These are phyloP conservation scores for Sclerotinia nivalis DNA, from an alignment of 2,329 filamentous ascomycete genomes.

Conservation along the genomic window DNA sequence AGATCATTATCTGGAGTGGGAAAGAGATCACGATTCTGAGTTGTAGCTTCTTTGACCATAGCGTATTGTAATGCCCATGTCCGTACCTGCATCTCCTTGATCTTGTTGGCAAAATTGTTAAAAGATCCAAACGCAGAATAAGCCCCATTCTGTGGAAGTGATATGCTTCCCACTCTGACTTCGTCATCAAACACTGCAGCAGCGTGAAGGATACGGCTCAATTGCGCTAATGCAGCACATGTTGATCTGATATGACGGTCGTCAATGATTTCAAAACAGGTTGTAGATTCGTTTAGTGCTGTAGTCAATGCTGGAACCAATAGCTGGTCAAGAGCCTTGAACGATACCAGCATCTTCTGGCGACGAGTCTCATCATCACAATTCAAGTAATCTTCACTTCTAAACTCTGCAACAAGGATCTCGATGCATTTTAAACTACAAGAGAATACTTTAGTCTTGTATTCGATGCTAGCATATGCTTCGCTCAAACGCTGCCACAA, in stretches of 20 bases:
- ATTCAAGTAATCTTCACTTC: conserved; percentile 56
- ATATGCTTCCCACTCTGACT: conserved; percentile 72
- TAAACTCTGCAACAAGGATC: conserved; percentile 72
- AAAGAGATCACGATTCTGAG: conserved; percentile 65
- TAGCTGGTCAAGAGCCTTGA: conserved; percentile 78
- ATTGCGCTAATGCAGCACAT: conserved; percentile 67
- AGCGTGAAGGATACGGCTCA: conserved; percentile 75
- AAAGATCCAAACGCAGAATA: conserved; percentile 46
- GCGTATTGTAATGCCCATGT: conserved; percentile 87
- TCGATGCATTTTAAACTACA: conserved; percentile 86
- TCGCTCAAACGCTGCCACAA: conserved; percentile 90
- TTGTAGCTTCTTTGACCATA: conserved; percentile 72
- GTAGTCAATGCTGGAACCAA: conserved; percentile 70
- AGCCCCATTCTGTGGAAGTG: conserved; percentile 58
- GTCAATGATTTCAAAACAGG: conserved; percentile 82
- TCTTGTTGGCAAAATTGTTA: conserved; percentile 61
- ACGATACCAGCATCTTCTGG: conserved; percentile 69
- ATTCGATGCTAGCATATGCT: conserved; percentile 82
- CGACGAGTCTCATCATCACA: conserved; percentile 64
- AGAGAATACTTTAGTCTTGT: conserved; percentile 83
- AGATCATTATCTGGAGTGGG: conserved; percentile 68
- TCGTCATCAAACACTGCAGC: conserved; percentile 83
- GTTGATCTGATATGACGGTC: conserved; percentile 74
- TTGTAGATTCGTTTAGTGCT: conserved; percentile 62
- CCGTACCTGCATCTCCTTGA: conserved; percentile 85